A percentile compares a stretch with the other conserved stretches of the same genome.
Conservation (phyloP, 2,329 filamentous ascomycete genomes). For the Colletotrichum horii region DNA sequence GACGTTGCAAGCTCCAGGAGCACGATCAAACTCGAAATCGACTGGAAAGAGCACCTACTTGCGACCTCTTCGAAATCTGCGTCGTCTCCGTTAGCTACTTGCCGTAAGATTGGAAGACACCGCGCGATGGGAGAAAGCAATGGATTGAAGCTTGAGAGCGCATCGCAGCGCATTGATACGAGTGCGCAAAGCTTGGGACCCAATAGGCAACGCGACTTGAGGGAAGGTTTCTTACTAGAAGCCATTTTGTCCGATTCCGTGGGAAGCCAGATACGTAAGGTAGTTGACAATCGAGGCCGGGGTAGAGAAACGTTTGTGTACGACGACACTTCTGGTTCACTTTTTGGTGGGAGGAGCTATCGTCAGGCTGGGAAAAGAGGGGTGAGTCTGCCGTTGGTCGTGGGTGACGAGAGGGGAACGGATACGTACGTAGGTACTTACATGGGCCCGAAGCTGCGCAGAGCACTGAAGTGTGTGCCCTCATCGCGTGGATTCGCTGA, state of each 20-base stretch:
- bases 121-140: not conserved
- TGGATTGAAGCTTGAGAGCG: not conserved
- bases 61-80: conserved; percentile 51
- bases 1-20: not conserved
- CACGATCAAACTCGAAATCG: not conserved
- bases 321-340: not conserved
- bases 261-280: not conserved
- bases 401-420: not conserved
- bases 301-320: not conserved
- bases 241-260: conserved; percentile 19
- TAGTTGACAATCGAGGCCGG: not conserved
- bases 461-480: not conserved
- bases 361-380: conserved; percentile 10
- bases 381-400: not conserved
- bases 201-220: not conserved
- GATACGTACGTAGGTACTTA: not conserved
- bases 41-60: conserved; percentile 41
- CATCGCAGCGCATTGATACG: not conserved
- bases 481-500: not conserved
- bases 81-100: conserved; percentile 5
- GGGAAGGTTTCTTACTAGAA: conserved; percentile 3
- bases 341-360: conserved; percentile 13
- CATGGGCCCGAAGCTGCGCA: not conserved
- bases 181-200: not conserved
- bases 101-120: not conserved